Evolutionary conservation across 345 rosid species (phyloP), one percentile per base, ranked within the genome.

Genomic region (Salix dunnii): DNA sequence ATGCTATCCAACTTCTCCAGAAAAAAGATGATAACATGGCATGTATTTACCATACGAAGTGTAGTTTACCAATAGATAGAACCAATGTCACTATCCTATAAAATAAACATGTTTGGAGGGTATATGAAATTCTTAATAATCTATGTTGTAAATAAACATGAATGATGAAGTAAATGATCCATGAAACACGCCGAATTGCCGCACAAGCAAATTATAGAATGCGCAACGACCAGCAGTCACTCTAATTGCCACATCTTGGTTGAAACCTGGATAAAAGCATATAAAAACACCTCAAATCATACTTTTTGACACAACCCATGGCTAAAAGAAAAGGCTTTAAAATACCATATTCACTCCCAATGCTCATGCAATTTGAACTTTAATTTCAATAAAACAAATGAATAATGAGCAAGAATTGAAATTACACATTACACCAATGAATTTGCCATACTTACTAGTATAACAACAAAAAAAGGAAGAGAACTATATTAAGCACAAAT

Each of bases 221-320:
- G 97, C 97, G 61, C 99, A 96, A 48, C 97, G 89, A 80, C 93
- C 98, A 51, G 98, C 98, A 11, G 99, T 96, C 68, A 92, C 93
- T 81, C 99, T 82, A 74, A 93, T 85, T 9, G 98, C 99, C 74
- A 96, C 99, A 70, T 97, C 98, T 87, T 96, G 99, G 46, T 95
- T 49, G 55, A 49, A 49, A 21, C 55, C 55, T 49, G 30, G 35
- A 63, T 25, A 33, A 27, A 67, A 65, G 68, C 5, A 67, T 18
- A 67, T 38, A 71, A 65, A 71, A 63, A 63, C 30, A 27, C 7
- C 33, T 30, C 17, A 63, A 25, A 23, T 27, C 17, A 23, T 63
- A 27, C 30, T 14, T 31, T 16, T 65, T 12, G 36, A 67, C 40
- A 35, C 36, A 36, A 13, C 23, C 72, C 61, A 70, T 48, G 16